Evolutionary conservation across 192 early-diverging fungal species (phyloP).

Genomic region (Pilaira anomala): DNA sequence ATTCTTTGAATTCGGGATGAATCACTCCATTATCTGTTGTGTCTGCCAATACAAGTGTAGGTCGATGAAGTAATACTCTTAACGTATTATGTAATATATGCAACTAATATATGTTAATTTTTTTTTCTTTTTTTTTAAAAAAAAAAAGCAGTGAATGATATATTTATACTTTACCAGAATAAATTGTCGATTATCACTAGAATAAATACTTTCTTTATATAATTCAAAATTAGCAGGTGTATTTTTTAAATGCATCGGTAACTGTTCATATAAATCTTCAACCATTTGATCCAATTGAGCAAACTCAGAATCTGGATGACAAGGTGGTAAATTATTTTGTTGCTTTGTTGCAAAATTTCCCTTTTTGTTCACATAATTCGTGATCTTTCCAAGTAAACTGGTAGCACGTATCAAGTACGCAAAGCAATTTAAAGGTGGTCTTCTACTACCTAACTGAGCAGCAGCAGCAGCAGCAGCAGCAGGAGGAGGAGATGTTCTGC

Average conservation of each 20-base stretch:
- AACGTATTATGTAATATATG: constrained; percentile 48
- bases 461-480: background rate
- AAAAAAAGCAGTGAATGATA: too few species aligned
- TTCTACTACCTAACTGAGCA: background rate
- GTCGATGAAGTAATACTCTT: constrained; percentile 47
- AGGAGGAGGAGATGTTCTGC: background rate
- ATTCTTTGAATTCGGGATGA: constrained; percentile 29
- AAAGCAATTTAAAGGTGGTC: constrained; percentile 10
- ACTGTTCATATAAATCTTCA: constrained; percentile 36
- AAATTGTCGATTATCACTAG: constrained; percentile 21
- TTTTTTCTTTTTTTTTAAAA: background rate
- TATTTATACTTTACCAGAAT: constrained; percentile 3
- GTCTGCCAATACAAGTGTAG: constrained; percentile 34
- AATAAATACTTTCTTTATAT: constrained; percentile 23
- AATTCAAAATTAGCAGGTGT: constrained; percentile 38
- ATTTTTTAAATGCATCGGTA: constrained; percentile 34
- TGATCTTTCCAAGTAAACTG: constrained; percentile 44
- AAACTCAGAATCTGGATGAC: constrained; percentile 45
- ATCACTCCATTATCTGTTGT: constrained; percentile 13
- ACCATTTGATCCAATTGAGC: constrained; percentile 36
- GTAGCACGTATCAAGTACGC: constrained; percentile 41
- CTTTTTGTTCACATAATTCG: constrained; percentile 44
- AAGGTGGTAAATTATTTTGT: constrained; percentile 31
- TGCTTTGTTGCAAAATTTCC: constrained; percentile 25
- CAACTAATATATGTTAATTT: constrained; percentile 25